These are phyloP conservation scores for Irpex lacteus DNA, from an alignment of 1,284 basidiomycete genomes.

Conservation along the genomic window DNA sequence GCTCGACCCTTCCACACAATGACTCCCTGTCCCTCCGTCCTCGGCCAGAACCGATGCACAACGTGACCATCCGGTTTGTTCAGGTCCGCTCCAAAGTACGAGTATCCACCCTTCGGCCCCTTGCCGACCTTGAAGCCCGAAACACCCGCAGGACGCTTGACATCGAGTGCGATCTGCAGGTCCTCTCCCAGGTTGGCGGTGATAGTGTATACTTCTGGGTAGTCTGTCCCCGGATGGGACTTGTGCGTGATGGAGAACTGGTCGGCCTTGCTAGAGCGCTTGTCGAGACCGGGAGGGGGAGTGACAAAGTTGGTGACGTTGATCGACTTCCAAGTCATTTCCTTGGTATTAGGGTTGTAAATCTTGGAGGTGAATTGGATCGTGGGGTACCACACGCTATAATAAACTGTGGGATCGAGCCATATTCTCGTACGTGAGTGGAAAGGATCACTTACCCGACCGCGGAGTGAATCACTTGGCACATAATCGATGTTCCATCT, in stretches of 20 bases:
- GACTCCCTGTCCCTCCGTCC: slow-evolving; percentile 63
- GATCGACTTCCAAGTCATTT: slow-evolving; percentile 85
- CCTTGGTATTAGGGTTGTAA: slow-evolving; percentile 78
- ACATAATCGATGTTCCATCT: slow-evolving; percentile 83
- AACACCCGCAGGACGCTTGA: slow-evolving; percentile 65
- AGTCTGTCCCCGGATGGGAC: slow-evolving; percentile 58
- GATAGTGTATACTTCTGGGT: slow-evolving; percentile 78
- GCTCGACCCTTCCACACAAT: slow-evolving; percentile 74
- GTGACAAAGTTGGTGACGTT: slow-evolving; percentile 85
- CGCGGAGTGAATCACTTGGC: slow-evolving; percentile 93
- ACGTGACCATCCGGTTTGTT: slow-evolving; percentile 85
- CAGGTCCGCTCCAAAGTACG: slow-evolving; percentile 81
- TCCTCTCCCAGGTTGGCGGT: slow-evolving; percentile 79
- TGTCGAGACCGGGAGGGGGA: slow-evolving; percentile 75
- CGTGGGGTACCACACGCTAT: slow-evolving; percentile 87
- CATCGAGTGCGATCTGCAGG: slow-evolving; percentile 78
- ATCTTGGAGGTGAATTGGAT: slow-evolving; percentile 96
- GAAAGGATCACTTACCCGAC: slow-evolving; percentile 73
- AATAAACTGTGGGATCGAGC: neutral
- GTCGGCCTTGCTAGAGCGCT: slow-evolving; percentile 87
- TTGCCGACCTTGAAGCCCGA: slow-evolving; percentile 93
- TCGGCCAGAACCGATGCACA: slow-evolving; percentile 92
- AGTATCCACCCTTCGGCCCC: slow-evolving; percentile 86
- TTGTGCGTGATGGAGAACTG: slow-evolving; percentile 84
- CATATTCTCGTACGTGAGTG: slow-evolving; percentile 1